Evolutionary conservation across 768 basidiomycete species (phyloP).

Genomic region (Lactifluus volemus): DNA sequence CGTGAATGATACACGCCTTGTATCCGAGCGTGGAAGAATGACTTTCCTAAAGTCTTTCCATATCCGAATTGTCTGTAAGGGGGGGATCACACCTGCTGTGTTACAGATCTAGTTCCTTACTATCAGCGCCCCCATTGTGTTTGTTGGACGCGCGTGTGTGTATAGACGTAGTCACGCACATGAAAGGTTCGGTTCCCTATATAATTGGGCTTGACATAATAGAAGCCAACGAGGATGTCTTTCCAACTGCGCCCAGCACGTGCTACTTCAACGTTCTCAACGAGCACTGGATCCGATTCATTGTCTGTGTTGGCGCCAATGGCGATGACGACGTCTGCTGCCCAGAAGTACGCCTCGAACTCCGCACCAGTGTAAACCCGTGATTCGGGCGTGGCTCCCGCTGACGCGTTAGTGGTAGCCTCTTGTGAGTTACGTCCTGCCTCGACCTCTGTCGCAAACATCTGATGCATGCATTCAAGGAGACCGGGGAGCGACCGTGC

Average conservation of each 20-base stretch:
- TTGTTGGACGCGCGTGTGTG: not conserved
- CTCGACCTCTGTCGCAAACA: conserved; percentile 69
- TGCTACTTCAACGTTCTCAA: conserved; percentile 33
- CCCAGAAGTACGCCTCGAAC: conserved; percentile 73
- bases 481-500: conserved; percentile 37
- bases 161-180: conserved; percentile 40
- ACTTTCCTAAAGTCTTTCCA: conserved; percentile 63
- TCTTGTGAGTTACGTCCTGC: conserved; percentile 81
- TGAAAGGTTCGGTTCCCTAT: conserved; percentile 77
- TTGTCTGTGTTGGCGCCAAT: conserved; percentile 28
- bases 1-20: conserved; percentile 81
- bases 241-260: conserved; percentile 50
- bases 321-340: conserved; percentile 66
- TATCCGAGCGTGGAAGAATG: conserved; percentile 72
- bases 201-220: conserved; percentile 87
- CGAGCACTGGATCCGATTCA: not conserved
- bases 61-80: conserved; percentile 54
- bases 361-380: conserved; percentile 31
- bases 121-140: not conserved
- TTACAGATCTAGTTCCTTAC: conserved; percentile 60
- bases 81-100: conserved; percentile 77
- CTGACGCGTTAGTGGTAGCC: conserved; percentile 21
- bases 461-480: conserved; percentile 46
- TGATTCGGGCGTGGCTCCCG: not conserved
- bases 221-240: conserved; percentile 65